Percentiles rank a stretch among this genome's conserved stretches.
These are phyloP conservation scores for Endotrypanum monterogeii DNA, from an alignment of 208 protist species.

Conservation along the genomic window DNA sequence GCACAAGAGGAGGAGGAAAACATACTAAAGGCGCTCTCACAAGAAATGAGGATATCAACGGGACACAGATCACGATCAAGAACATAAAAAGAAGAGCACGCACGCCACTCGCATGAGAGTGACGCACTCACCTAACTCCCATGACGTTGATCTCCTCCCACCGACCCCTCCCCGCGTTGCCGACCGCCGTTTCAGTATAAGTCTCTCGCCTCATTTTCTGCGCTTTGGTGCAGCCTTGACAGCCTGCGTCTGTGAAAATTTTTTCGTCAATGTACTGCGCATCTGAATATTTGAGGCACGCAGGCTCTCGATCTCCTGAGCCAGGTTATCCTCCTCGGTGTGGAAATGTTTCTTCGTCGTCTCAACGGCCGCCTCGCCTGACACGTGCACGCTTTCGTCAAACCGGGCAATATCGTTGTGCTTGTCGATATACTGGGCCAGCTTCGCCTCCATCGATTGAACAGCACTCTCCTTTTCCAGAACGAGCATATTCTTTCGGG, in stretches of 20 bases:
- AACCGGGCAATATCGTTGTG: slow-evolving; percentile 59
- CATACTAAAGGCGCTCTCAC: neutral
- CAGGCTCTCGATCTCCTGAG: slow-evolving; percentile 47
- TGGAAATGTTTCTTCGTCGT: slow-evolving; percentile 13
- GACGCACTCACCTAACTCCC: neutral
- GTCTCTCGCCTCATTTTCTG: neutral
- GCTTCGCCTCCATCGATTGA: slow-evolving; percentile 76
- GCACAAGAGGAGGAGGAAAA: neutral
- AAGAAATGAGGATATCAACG: neutral
- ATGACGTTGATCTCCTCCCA: no score
- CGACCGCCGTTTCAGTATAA: neutral
- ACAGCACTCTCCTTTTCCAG: slow-evolving; percentile 88
- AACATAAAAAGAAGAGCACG: neutral
- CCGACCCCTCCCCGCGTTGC: neutral
- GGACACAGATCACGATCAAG: neutral
- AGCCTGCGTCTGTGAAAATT: neutral
- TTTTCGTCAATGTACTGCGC: slow-evolving; percentile 27
- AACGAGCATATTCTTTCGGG: slow-evolving; percentile 91
- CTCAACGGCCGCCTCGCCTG: slow-evolving; percentile 4
- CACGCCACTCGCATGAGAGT: neutral
- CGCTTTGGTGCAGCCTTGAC: neutral
- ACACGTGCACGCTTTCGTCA: slow-evolving; percentile 48
- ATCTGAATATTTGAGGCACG: slow-evolving; percentile 54
- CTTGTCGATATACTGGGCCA: slow-evolving; percentile 48
- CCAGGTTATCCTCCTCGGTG: slow-evolving; percentile 32